Evolutionary conservation across 352 stramenopile genomes (phyloP).

Genomic region (Globisporangium parvum): DNA sequence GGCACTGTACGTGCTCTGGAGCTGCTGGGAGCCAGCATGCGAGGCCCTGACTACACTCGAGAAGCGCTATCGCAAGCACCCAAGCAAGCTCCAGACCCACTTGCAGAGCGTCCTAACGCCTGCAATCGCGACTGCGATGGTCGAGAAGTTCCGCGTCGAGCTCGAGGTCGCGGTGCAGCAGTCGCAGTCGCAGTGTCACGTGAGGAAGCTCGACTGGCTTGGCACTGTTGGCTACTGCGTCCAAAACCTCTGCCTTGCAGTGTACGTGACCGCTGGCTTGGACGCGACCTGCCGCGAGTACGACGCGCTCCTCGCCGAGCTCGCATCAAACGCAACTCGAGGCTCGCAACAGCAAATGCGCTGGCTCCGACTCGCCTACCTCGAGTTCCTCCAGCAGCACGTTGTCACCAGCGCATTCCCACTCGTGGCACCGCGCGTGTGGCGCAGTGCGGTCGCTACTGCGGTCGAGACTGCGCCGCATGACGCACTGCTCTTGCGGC

Average conservation of each 20-base stretch:
- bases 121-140: constrained; percentile 16
- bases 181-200: constrained; percentile 5
- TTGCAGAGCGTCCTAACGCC: constrained; percentile 18
- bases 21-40: constrained; percentile 21
- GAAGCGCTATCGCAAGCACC: constrained; percentile 29
- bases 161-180: constrained; percentile 28
- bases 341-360: constrained; percentile 10
- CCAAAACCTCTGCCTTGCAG: constrained; percentile 53
- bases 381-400: constrained; percentile 65
- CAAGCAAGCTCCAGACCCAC: constrained; percentile 10
- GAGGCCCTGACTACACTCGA: constrained; percentile 29
- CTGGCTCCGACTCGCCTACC: constrained; percentile 35
- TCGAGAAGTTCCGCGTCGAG: constrained; percentile 39
- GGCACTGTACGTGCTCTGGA: constrained; percentile 31
- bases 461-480: constrained; percentile 34
- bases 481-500: constrained; percentile 48
- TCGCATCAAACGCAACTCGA: not conserved
- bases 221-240: constrained; percentile 35
- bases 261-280: constrained; percentile 51
- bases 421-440: constrained; percentile 40
- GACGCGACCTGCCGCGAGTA: constrained; percentile 45
- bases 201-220: not conserved
- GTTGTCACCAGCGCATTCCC: constrained; percentile 24
- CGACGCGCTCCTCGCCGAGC: constrained; percentile 14
- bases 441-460: constrained; percentile 32